phyloP scores from a whole-genome alignment of 2,329 filamentous ascomycete species.

The Stenocarpella maydis region DNA sequence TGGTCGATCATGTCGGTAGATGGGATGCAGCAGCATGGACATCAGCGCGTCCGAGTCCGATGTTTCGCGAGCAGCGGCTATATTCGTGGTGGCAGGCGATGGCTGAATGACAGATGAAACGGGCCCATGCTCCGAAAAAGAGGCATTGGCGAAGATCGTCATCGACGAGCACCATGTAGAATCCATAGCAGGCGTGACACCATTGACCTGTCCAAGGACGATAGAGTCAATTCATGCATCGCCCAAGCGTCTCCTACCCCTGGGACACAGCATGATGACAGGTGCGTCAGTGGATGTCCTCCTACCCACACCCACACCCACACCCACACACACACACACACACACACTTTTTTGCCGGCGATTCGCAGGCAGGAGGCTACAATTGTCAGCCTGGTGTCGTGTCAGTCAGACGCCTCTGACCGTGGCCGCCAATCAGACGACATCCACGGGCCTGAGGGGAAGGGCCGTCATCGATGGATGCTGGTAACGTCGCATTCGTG shows the following conservation, averaged over 20 bases:
- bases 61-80: not conserved
- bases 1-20: conserved; percentile 19
- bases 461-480: conserved; percentile 1
- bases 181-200: not conserved
- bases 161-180: not conserved
- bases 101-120: conserved; percentile 16
- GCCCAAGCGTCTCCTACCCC: not conserved
- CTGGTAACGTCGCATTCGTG: conserved; percentile 6
- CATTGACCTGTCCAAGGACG: not conserved
- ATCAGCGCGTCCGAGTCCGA: no score
- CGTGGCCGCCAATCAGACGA: conserved; percentile 21
- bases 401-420: conserved; percentile 21
- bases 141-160: conserved; percentile 28
- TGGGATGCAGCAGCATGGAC: not conserved
- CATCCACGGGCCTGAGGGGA: not conserved
- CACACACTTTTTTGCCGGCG: no score
- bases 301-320: no score
- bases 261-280: conserved; percentile 16
- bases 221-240: conserved; percentile 15
- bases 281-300: not conserved
- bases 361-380: not conserved
- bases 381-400: not conserved
- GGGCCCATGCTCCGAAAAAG: conserved; percentile 1
- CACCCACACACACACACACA: no score
- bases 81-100: conserved; percentile 14